These are phyloP conservation scores for Ceratocystis papillata DNA, from an alignment of 2,329 filamentous ascomycete genomes.

Conservation along the genomic window DNA sequence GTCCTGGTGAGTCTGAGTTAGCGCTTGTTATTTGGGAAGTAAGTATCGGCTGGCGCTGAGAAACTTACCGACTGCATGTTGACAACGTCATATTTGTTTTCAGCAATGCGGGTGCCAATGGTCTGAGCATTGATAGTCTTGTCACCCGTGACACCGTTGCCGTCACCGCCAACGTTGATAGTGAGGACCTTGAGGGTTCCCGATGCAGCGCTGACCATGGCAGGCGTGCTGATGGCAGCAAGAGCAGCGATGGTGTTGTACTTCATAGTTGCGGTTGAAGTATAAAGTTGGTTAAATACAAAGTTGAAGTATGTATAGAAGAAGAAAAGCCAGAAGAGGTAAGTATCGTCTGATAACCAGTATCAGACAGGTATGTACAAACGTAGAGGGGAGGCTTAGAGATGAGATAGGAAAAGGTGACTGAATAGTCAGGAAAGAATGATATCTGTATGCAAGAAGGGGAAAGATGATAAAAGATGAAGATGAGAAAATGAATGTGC, in stretches of 20 bases:
- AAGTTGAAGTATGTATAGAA: neutral
- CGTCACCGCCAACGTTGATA: constrained; percentile 51
- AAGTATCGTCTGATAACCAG: neutral
- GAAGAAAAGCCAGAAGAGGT: neutral
- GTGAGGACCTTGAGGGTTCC: constrained; percentile 42
- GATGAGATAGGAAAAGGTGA: neutral
- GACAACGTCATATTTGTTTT: constrained; percentile 51
- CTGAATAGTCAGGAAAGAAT: no score
- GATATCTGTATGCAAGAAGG: no score
- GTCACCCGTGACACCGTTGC: constrained; percentile 51
- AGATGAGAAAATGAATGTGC: constrained; percentile 11
- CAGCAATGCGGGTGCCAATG: constrained; percentile 47
- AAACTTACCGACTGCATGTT: constrained; percentile 49
- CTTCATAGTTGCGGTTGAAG: constrained; percentile 18
- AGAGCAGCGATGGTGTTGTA: constrained; percentile 19
- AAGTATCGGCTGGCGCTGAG: neutral
- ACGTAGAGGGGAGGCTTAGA: neutral
- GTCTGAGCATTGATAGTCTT: constrained; percentile 46
- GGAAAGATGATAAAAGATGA: no score
- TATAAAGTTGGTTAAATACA: neutral
- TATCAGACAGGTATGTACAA: neutral
- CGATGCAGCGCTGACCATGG: constrained; percentile 19
- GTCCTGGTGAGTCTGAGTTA: constrained; percentile 33
- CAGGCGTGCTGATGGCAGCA: constrained; percentile 17
- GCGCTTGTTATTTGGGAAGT: neutral